phyloP scores from a whole-genome alignment of 1,284 basidiomycete genomes.

The Puccinia horiana region DNA sequence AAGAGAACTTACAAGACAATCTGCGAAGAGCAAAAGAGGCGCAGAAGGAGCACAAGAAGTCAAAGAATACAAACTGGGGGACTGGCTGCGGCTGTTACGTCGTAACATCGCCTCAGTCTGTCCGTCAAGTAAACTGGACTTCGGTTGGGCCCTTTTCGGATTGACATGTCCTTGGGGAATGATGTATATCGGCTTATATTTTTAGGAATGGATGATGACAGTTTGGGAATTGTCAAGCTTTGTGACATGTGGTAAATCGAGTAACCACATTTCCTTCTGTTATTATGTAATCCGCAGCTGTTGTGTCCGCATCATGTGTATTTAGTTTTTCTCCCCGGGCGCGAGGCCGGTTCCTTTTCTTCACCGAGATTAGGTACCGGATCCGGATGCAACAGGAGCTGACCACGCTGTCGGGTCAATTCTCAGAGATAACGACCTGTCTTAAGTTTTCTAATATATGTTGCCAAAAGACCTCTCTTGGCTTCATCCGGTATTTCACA shows the following conservation, averaged over 20 bases:
- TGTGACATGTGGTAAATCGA: too few species aligned
- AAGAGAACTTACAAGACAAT: background rate
- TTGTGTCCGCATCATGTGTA: too few species aligned
- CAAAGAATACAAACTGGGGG: background rate
- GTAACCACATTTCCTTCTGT: too few species aligned
- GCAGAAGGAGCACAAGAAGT: background rate
- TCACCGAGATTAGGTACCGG: too few species aligned
- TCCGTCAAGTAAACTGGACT: background rate
- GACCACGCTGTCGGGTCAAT: too few species aligned
- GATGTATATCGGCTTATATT: background rate
- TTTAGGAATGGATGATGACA: too few species aligned
- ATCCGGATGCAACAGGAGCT: too few species aligned
- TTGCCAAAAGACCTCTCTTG: background rate
- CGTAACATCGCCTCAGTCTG: background rate
- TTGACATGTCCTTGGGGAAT: background rate
- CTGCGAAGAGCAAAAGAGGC: background rate
- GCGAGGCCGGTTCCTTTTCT: too few species aligned
- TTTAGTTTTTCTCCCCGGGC: too few species aligned
- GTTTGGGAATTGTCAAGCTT: too few species aligned
- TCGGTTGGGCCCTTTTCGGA: background rate
- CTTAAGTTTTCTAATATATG: background rate
- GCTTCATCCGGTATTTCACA: constrained; percentile 9
- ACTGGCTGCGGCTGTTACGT: constrained; percentile 3
- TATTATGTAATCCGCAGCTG: too few species aligned
- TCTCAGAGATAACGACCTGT: too few species aligned